Conservation (phyloP, 129 eudicot species). For the Ambrosia artemisiifolia region DNA sequence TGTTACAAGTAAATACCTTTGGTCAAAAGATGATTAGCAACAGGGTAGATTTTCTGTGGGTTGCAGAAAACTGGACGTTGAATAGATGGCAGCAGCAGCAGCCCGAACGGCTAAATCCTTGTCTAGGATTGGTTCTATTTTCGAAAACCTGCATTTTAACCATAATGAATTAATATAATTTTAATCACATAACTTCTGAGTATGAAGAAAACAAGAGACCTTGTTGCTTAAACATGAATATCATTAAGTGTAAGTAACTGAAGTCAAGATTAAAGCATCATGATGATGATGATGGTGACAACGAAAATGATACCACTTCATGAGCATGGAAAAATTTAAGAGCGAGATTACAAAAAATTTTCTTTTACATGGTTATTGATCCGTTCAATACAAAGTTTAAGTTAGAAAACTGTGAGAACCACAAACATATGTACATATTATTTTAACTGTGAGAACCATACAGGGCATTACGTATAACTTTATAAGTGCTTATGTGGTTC, state of each 20-base stretch:
- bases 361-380: not conserved
- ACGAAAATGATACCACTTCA: too few species aligned
- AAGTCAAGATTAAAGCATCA: too few species aligned
- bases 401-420: too few species aligned
- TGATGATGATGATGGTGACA: too few species aligned
- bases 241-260: too few species aligned
- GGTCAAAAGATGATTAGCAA: constrained; percentile 35
- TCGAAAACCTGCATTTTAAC: constrained; percentile 42
- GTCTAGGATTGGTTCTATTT: constrained; percentile 41
- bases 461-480: not conserved
- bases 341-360: not conserved
- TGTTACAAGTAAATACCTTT: constrained; percentile 18
- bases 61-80: constrained; percentile 68
- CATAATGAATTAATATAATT: not conserved
- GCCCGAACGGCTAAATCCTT: constrained; percentile 59
- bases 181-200: not conserved
- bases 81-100: constrained; percentile 89
- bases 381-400: not conserved
- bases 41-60: constrained; percentile 56
- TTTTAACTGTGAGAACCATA: too few species aligned
- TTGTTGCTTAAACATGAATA: too few species aligned
- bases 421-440: too few species aligned
- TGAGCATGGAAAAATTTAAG: too few species aligned
- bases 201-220: not conserved
- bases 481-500: not conserved